These are phyloP conservation scores for Ramichloridium luteum DNA, from an alignment of 2,329 filamentous ascomycete genomes.

Conservation along the genomic window DNA sequence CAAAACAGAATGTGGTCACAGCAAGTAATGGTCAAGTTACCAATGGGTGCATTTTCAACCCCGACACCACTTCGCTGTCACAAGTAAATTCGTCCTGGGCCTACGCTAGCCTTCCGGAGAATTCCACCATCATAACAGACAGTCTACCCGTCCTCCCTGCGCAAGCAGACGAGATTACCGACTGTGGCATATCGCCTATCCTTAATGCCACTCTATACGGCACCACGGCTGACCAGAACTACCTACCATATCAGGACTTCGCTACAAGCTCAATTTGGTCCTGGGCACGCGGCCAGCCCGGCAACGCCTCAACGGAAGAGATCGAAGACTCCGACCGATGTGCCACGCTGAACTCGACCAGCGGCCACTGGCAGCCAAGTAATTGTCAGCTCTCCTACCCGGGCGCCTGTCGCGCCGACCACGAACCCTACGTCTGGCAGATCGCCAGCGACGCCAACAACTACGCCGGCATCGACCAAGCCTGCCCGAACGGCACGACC, in stretches of 20 bases:
- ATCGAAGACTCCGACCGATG: conserved; percentile 34
- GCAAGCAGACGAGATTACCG: conserved; percentile 31
- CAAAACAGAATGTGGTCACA: conserved; percentile 24
- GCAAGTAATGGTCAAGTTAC: conserved; percentile 31
- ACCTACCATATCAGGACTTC: conserved; percentile 39
- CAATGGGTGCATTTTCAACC: conserved; percentile 43
- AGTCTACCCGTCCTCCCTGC: conserved; percentile 15
- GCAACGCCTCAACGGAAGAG: conserved; percentile 29
- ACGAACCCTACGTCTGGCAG: conserved; percentile 46
- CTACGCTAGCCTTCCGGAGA: conserved; percentile 15
- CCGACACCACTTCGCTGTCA: conserved; percentile 30
- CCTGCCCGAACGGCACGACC: conserved; percentile 37
- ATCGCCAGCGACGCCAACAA: conserved; percentile 33
- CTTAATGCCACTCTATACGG: conserved; percentile 45
- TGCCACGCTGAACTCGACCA: conserved; percentile 39
- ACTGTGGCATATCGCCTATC: conserved; percentile 49
- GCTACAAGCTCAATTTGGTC: conserved; percentile 45
- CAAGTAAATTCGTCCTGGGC: conserved; percentile 44
- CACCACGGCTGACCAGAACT: conserved; percentile 37
- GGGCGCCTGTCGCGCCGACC: conserved; percentile 44
- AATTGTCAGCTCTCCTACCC: conserved; percentile 42
- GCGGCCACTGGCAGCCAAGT: conserved; percentile 46
- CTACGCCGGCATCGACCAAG: conserved; percentile 28
- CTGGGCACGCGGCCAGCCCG: conserved; percentile 46
- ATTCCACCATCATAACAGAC: conserved; percentile 7